Percentiles rank a stretch among this genome's conserved stretches.
These are phyloP conservation scores for Arabidopsis arenosa DNA, from an alignment of 345 rosid species.

Conservation along the genomic window DNA sequence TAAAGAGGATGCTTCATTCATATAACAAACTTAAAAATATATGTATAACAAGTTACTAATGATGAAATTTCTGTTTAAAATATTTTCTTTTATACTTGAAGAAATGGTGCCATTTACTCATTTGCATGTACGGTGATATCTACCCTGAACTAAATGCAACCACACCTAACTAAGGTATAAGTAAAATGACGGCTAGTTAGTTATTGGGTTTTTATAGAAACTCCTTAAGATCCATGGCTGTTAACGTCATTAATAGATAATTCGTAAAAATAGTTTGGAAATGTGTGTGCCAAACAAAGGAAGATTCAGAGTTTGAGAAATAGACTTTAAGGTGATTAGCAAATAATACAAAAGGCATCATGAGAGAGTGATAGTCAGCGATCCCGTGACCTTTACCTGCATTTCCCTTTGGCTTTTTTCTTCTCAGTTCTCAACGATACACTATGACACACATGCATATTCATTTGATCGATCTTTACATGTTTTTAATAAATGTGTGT, in stretches of 20 bases:
- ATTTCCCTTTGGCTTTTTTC: conserved; percentile 5
- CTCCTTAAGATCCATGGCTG: no score
- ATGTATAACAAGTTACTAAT: no score
- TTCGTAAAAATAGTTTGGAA: neutral
- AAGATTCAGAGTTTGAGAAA: neutral
- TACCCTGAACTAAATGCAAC: no score
- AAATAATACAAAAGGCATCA: conserved; percentile 14
- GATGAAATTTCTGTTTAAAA: no score
- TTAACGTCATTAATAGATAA: neutral
- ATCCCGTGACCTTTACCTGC: conserved; percentile 32
- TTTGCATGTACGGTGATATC: no score
- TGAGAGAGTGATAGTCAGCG: conserved; percentile 5
- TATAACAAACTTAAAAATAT: no score
- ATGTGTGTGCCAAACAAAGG: neutral
- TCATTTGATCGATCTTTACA: conserved; percentile 7
- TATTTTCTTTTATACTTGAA: no score
- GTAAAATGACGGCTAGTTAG: no score
- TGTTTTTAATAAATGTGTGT: neutral
- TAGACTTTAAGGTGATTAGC: neutral
- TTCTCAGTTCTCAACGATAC: conserved; percentile 20
- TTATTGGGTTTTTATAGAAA: no score
- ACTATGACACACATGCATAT: neutral
- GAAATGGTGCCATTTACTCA: no score
- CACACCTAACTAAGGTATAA: no score
- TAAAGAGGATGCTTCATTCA: no score